Evolutionary conservation across 352 stramenopile species (phyloP).

Genomic region (Pythium dissimile): DNA sequence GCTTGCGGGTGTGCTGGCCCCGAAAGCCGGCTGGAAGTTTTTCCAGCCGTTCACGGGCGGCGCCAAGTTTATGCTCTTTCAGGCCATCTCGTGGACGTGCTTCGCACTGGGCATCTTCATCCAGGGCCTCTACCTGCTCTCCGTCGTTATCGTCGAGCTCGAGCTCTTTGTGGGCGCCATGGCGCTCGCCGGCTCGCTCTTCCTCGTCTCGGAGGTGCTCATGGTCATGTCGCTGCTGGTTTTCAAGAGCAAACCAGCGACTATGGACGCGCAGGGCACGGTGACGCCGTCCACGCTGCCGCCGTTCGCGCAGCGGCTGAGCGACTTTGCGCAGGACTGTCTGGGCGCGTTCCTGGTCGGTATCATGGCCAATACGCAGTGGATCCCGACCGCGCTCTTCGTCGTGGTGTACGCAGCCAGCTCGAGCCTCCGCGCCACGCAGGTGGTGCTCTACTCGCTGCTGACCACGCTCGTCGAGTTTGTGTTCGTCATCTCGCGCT

Average conservation of each 20-base stretch:
- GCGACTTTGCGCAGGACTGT: slow-evolving; percentile 50
- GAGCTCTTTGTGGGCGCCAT: slow-evolving; percentile 79
- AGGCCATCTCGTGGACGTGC: slow-evolving; percentile 77
- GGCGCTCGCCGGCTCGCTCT: slow-evolving; percentile 53
- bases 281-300: not conserved
- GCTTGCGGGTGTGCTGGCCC: slow-evolving; percentile 63
- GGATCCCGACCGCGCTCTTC: slow-evolving; percentile 48
- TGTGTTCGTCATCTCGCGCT: slow-evolving; percentile 54
- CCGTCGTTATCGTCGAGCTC: slow-evolving; percentile 71
- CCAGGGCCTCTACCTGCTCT: slow-evolving; percentile 74
- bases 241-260: slow-evolving; percentile 30
- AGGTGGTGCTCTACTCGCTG: slow-evolving; percentile 42
- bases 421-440: slow-evolving; percentile 33
- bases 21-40: slow-evolving; percentile 78
- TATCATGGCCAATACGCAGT: slow-evolving; percentile 63
- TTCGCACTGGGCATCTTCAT: slow-evolving; percentile 67
- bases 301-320: slow-evolving; percentile 25
- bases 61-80: slow-evolving; percentile 65
- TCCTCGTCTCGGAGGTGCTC: slow-evolving; percentile 62
- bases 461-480: slow-evolving; percentile 37
- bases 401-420: slow-evolving; percentile 48
- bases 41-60: slow-evolving; percentile 83
- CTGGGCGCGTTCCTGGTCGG: slow-evolving; percentile 45
- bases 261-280: not conserved
- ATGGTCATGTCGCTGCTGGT: slow-evolving; percentile 85